Percentiles rank a stretch among this genome's conserved stretches.
Conservation (phyloP, 2,329 filamentous ascomycete genomes). For the Blumeriella jaapii region DNA sequence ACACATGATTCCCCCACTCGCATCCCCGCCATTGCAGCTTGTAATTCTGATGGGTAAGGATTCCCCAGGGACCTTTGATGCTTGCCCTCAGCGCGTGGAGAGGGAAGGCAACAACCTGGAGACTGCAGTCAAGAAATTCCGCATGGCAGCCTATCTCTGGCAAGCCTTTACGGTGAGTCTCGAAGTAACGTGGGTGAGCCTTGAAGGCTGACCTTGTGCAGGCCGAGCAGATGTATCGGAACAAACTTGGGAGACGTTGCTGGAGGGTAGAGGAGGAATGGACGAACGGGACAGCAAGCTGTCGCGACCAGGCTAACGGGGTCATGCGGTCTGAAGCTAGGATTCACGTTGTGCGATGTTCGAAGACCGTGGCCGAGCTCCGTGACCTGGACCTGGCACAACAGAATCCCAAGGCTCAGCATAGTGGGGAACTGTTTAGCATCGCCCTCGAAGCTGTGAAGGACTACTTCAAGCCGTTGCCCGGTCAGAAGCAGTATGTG, state of each 20-base stretch:
- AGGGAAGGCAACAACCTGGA: slow-evolving; percentile 75
- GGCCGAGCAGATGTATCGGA: slow-evolving; percentile 88
- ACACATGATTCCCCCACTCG: slow-evolving; percentile 73
- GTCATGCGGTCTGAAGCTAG: slow-evolving; percentile 84
- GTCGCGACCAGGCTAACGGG: slow-evolving; percentile 57
- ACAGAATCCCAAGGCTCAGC: slow-evolving; percentile 57
- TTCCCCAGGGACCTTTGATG: slow-evolving; percentile 76
- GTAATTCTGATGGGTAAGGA: slow-evolving; percentile 82
- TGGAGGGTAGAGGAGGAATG: slow-evolving; percentile 95
- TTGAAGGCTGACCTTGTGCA: neutral
- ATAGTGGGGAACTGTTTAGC: slow-evolving; percentile 61
- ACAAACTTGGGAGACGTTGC: slow-evolving; percentile 71
- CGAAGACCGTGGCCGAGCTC: slow-evolving; percentile 78
- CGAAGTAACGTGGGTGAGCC: neutral
- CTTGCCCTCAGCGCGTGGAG: slow-evolving; percentile 60
- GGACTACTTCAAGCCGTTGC: slow-evolving; percentile 60
- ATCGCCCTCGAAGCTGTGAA: slow-evolving; percentile 71
- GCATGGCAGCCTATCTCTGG: slow-evolving; percentile 94
- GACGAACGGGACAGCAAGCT: slow-evolving; percentile 71
- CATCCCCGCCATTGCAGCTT: slow-evolving; percentile 74
- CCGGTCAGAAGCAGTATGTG: slow-evolving; percentile 79
- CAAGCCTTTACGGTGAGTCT: slow-evolving; percentile 65
- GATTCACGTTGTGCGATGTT: slow-evolving; percentile 71
- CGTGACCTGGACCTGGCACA: slow-evolving; percentile 68
- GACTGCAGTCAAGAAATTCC: slow-evolving; percentile 75